Percentiles rank a stretch among this genome's conserved stretches.
Conservation (phyloP, 192 early-diverging fungal species). For the Coemansia aciculifera region DNA sequence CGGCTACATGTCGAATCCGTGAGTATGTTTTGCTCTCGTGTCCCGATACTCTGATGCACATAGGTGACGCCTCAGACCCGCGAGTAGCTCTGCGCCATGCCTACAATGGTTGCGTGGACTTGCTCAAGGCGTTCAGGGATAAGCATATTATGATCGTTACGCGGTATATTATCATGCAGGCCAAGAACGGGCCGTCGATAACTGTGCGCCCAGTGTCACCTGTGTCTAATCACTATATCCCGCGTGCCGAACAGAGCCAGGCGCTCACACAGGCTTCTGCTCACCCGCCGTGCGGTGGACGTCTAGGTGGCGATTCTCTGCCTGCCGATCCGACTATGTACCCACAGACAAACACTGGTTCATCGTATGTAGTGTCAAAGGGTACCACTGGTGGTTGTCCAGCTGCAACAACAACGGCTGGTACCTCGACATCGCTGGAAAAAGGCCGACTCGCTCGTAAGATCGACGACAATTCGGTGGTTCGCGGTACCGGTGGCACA, state of each 20-base stretch:
- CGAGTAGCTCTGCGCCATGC: slow-evolving; percentile 57
- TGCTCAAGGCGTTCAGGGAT: slow-evolving; percentile 85
- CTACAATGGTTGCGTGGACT: slow-evolving; percentile 80
- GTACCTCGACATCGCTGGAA: background rate
- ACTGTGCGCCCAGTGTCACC: slow-evolving; percentile 42
- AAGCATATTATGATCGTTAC: slow-evolving; percentile 91
- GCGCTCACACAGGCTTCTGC: background rate
- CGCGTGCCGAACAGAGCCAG: slow-evolving; percentile 18
- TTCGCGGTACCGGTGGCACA: slow-evolving; percentile 80
- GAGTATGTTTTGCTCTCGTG: slow-evolving; percentile 60
- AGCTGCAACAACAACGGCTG: background rate
- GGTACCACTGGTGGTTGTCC: background rate
- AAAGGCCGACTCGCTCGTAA: slow-evolving; percentile 60
- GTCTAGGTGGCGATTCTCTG: slow-evolving; percentile 49
- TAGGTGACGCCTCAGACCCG: slow-evolving; percentile 17
- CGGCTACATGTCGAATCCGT: slow-evolving; percentile 65
- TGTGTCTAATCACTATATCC: slow-evolving; percentile 26
- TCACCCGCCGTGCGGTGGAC: slow-evolving; percentile 21
- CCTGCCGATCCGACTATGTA: slow-evolving; percentile 53
- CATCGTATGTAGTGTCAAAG: slow-evolving; percentile 8
- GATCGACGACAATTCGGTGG: slow-evolving; percentile 59
- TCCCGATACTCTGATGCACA: slow-evolving; percentile 33
- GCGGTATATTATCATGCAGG: slow-evolving; percentile 86
- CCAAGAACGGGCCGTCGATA: slow-evolving; percentile 68
- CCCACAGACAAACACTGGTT: slow-evolving; percentile 46